Conservation (phyloP, 768 basidiomycete genomes). For the Pleurotus eryngii region DNA sequence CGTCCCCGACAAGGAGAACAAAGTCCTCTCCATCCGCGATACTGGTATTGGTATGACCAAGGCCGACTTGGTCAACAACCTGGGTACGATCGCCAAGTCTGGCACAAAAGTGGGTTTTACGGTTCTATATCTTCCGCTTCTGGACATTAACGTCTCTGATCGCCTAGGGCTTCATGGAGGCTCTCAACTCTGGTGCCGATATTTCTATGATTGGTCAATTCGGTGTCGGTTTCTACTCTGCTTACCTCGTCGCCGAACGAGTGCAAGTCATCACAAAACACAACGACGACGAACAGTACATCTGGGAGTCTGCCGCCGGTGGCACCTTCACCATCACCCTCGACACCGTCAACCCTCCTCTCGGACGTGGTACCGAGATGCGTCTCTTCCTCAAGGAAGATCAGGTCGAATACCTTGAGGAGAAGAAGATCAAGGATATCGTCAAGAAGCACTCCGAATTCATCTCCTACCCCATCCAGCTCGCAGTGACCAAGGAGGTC, state of each 20-base stretch:
- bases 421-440: constrained; percentile 99
- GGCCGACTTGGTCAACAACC: constrained; percentile 99
- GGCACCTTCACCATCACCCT: constrained; percentile 98
- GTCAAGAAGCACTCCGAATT: constrained; percentile 99
- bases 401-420: constrained; percentile 97
- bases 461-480: constrained; percentile 99
- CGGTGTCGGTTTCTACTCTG: constrained; percentile 99
- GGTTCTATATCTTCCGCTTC: constrained; percentile 5
- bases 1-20: constrained; percentile 94
- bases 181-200: constrained; percentile 83
- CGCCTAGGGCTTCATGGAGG: constrained; percentile 96
- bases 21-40: constrained; percentile 86
- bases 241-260: constrained; percentile 97
- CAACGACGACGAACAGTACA: constrained; percentile 99
- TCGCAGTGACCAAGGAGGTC: constrained; percentile 97
- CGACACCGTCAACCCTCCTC: constrained; percentile 84
- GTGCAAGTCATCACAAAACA: constrained; percentile 99
- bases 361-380: constrained; percentile 93
- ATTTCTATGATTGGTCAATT: constrained; percentile 98
- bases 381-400: constrained; percentile 96
- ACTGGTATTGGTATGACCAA: constrained; percentile 99
- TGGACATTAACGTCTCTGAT: constrained; percentile 7
- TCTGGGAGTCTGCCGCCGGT: constrained; percentile 99
- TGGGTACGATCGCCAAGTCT: constrained; percentile 94
- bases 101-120: constrained; percentile 70